Evolutionary conservation across 2,329 filamentous ascomycete genomes (phyloP).

Genomic region (Chaetomium globosum): DNA sequence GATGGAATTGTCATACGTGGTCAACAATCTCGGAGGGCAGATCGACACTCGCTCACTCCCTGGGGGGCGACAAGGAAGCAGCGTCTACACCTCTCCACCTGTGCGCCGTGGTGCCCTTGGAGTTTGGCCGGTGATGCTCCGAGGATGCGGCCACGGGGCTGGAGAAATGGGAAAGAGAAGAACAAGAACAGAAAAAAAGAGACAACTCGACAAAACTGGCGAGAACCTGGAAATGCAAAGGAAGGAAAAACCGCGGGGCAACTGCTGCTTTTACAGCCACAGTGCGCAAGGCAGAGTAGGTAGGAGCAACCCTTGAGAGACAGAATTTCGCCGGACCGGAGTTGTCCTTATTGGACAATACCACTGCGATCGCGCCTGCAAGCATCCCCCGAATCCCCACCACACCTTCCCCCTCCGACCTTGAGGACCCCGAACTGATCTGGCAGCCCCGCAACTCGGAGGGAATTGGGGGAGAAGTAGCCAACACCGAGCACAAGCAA

Average conservation of each 20-base stretch:
- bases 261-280: constrained; percentile 23
- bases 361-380: constrained; percentile 2
- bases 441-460: neutral
- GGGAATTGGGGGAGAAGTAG: neutral
- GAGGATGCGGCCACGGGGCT: neutral
- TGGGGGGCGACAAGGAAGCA: constrained; percentile 14
- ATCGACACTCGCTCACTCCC: constrained; percentile 17
- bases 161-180: constrained; percentile 12
- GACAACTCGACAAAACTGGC: neutral
- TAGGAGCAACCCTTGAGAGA: constrained; percentile 5
- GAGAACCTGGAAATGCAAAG: constrained; percentile 1
- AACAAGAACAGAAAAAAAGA: constrained; percentile 9
- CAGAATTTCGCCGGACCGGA: constrained; percentile 30
- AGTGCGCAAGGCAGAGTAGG: constrained; percentile 22
- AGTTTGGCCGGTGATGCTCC: constrained; percentile 17
- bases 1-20: constrained; percentile 6
- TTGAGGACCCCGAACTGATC: constrained; percentile 6
- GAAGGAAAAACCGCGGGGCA: constrained; percentile 21
- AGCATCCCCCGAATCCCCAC: constrained; percentile 8
- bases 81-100: constrained; percentile 21
- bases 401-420: neutral
- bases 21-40: constrained; percentile 21
- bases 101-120: constrained; percentile 19
- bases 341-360: constrained; percentile 26
- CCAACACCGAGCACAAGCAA: neutral